Percentiles rank a stretch among this genome's conserved stretches.
These are phyloP conservation scores for Mycena sp. DNA, from an alignment of 1,284 basidiomycete genomes.

Conservation along the genomic window DNA sequence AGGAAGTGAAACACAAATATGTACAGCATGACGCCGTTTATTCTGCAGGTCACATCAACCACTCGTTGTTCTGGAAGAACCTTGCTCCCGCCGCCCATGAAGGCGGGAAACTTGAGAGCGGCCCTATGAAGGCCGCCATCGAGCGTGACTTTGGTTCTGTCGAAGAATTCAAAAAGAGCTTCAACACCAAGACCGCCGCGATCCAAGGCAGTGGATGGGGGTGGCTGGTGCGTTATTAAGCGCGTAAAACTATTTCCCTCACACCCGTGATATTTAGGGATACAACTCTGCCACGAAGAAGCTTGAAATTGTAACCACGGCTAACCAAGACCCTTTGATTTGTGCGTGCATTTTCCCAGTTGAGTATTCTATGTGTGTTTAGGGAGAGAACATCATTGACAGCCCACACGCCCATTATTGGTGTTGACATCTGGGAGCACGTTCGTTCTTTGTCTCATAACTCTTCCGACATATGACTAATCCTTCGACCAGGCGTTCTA, in stretches of 20 bases:
- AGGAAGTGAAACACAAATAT: background rate
- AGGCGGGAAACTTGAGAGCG: slow-evolving; percentile 76
- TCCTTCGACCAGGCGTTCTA: slow-evolving; percentile 70
- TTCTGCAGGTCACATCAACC: slow-evolving; percentile 82
- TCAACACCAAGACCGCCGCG: slow-evolving; percentile 91
- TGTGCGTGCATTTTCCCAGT: slow-evolving; percentile 44
- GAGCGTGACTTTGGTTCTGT: slow-evolving; percentile 87
- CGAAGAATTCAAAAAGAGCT: slow-evolving; percentile 82
- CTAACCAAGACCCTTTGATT: slow-evolving; percentile 97
- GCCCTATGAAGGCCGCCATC: slow-evolving; percentile 85
- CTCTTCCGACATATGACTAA: slow-evolving; percentile 10
- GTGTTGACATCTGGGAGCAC: slow-evolving; percentile 98
- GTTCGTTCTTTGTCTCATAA: slow-evolving; percentile 50
- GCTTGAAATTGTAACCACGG: slow-evolving; percentile 90
- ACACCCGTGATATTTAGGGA: slow-evolving; percentile 55
- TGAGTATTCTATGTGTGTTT: background rate
- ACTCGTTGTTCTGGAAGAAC: slow-evolving; percentile 98
- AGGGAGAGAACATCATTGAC: too few relatives aligned
- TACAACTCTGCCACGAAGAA: slow-evolving; percentile 77
- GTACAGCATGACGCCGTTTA: slow-evolving; percentile 37
- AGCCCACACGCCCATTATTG: slow-evolving; percentile 92
- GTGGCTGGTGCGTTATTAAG: slow-evolving; percentile 77
- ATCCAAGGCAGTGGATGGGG: slow-evolving; percentile 99
- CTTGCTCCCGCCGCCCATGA: slow-evolving; percentile 72
- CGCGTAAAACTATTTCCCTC: background rate